Percentiles rank a stretch among this genome's conserved stretches.
Evolutionary conservation across 345 rosid genomes (phyloP).

Genomic region (Eucalyptus grandis): DNA sequence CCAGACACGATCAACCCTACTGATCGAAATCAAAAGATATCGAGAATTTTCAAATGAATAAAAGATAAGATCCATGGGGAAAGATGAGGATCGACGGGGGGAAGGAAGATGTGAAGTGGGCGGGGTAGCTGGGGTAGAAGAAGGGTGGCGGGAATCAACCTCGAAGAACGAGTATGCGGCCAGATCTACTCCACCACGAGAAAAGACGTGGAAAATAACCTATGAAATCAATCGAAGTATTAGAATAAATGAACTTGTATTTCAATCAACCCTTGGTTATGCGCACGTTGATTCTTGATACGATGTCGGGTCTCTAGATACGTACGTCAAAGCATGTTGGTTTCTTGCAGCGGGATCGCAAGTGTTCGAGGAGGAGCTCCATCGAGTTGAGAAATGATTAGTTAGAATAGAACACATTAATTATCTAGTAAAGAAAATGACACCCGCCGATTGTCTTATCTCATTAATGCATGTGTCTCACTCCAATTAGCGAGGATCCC

Average conservation of each 20-base stretch:
- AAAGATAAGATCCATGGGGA: too few relatives aligned
- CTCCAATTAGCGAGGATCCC: background rate
- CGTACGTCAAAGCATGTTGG: background rate
- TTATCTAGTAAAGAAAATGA: background rate
- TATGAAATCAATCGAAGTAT: background rate
- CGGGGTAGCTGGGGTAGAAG: too few relatives aligned
- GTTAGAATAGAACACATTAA: too few relatives aligned
- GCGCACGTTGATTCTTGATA: background rate
- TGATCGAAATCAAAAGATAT: background rate
- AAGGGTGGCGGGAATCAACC: too few relatives aligned
- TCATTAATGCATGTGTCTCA: background rate
- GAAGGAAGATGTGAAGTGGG: too few relatives aligned
- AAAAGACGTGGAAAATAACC: background rate
- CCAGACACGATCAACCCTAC: background rate
- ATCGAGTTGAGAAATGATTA: background rate
- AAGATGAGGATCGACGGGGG: too few relatives aligned
- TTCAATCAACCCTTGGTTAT: background rate
- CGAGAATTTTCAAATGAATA: background rate
- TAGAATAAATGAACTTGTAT: background rate
- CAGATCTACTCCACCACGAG: too few relatives aligned
- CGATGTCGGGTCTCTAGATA: background rate
- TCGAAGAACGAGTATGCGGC: too few relatives aligned
- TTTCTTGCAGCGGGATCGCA: background rate
- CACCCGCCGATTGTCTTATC: background rate
- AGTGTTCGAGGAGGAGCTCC: background rate